These are phyloP conservation scores for Boletus rex-veris DNA, from an alignment of 768 basidiomycete genomes.

Conservation along the genomic window DNA sequence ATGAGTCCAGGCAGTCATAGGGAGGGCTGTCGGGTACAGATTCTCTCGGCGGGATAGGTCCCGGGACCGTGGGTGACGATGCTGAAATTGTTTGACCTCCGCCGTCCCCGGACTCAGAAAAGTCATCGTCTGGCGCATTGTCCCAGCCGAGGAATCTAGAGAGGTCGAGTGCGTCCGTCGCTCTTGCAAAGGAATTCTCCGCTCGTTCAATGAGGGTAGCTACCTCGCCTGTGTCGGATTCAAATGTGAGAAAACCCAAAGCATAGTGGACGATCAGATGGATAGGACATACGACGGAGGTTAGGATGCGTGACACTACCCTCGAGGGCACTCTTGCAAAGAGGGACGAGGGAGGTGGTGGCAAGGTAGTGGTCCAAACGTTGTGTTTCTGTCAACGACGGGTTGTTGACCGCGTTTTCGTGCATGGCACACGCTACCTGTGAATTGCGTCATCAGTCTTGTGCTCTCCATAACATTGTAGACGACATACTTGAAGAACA, in stretches of 20 bases:
- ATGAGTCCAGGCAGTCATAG: not conserved
- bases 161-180: constrained; percentile 1
- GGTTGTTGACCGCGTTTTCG: constrained; percentile 20
- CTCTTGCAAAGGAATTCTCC: not conserved
- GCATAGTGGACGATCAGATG: not conserved
- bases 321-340: constrained; percentile 6
- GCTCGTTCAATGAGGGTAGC: not conserved
- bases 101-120: not conserved
- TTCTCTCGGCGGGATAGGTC: not conserved
- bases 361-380: constrained; percentile 11
- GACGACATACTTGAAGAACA: constrained; percentile 18
- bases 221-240: constrained; percentile 7
- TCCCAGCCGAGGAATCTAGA: not conserved
- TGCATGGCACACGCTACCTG: constrained; percentile 25
- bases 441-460: not conserved
- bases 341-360: not conserved
- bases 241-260: not conserved
- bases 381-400: not conserved
- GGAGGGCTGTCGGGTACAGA: not conserved
- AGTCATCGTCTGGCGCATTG: not conserved
- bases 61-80: not conserved
- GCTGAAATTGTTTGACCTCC: not conserved
- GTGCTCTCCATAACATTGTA: not conserved
- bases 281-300: constrained; percentile 14
- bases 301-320: not conserved